Evolutionary conservation across 176 grass and related monocot genomes (phyloP).

Genomic region (Coix lacrymajobi): DNA sequence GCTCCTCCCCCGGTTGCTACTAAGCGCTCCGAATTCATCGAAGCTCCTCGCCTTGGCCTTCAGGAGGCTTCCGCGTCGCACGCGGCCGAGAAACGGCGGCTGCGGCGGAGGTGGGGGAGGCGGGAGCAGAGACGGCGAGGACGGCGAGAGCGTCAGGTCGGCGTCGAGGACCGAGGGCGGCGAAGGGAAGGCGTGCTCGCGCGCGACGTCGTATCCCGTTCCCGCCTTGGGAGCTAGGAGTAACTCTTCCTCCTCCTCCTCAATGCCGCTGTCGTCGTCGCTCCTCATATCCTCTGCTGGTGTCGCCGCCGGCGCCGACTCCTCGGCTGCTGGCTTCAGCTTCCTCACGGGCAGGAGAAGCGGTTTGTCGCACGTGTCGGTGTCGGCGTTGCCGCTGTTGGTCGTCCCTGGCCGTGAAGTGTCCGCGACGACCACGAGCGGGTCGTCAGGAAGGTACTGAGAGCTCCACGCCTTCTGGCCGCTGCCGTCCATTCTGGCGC

Average conservation of each 20-base stretch:
- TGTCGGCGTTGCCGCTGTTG: not conserved
- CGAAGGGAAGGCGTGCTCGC: slow-evolving; percentile 32
- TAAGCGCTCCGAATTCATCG: not conserved
- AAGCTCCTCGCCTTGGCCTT: slow-evolving; percentile 39
- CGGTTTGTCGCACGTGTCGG: slow-evolving; percentile 24
- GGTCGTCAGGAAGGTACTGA: slow-evolving; percentile 33
- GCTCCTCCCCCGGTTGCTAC: not conserved
- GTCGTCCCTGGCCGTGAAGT: not conserved
- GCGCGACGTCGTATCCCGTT: slow-evolving; percentile 11
- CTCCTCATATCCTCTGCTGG: not conserved
- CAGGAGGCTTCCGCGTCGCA: not conserved
- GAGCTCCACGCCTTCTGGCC: slow-evolving; percentile 54
- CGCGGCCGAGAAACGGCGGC: not conserved
- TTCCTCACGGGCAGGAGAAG: slow-evolving; percentile 52
- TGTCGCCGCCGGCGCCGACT: not conserved
- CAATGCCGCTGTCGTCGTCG: not conserved
- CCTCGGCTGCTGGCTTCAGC: slow-evolving; percentile 30
- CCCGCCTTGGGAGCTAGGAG: slow-evolving; percentile 5
- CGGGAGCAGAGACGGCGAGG: slow-evolving; percentile 6
- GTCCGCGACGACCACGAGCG: slow-evolving; percentile 46
- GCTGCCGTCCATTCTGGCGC: not conserved
- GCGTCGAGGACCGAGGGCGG: slow-evolving; percentile 48
- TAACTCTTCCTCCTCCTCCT: not conserved
- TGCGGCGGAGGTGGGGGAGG: not conserved
- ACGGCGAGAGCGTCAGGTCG: slow-evolving; percentile 25